Conservation (phyloP, 2,329 filamentous ascomycete species). For the Apiospora koreana region DNA sequence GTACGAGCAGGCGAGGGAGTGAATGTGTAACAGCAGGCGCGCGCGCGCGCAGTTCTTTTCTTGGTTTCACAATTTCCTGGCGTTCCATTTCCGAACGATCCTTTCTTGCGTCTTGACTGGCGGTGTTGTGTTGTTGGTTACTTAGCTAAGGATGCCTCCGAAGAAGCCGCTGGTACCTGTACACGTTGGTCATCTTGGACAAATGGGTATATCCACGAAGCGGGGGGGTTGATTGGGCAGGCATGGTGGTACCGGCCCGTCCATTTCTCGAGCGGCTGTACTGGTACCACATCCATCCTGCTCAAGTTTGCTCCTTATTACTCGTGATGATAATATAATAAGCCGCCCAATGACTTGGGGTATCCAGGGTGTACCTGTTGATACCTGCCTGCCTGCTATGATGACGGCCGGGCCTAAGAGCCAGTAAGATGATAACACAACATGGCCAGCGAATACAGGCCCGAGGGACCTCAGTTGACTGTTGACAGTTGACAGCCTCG, state of each 20-base stretch:
- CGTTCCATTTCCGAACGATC: not conserved
- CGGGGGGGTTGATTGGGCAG: not conserved
- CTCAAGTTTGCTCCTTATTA: not conserved
- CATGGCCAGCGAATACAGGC: not conserved
- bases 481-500: not conserved
- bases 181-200: not conserved
- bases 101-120: not conserved
- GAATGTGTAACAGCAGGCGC: not conserved
- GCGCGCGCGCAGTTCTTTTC: not conserved
- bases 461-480: no score
- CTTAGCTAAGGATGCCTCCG: not conserved
- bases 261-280: not conserved
- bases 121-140: not conserved
- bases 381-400: not conserved
- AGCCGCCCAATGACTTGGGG: not conserved
- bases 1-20: not conserved
- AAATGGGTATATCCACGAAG: not conserved
- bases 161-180: not conserved
- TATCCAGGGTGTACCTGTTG: not conserved
- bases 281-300: not conserved
- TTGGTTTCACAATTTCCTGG: slow-evolving; percentile 2
- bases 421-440: not conserved
- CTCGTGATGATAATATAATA: not conserved
- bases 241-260: not conserved
- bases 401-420: not conserved